phyloP scores from a whole-genome alignment of 2,329 filamentous ascomycete species.

The Thelonectria discophora region DNA sequence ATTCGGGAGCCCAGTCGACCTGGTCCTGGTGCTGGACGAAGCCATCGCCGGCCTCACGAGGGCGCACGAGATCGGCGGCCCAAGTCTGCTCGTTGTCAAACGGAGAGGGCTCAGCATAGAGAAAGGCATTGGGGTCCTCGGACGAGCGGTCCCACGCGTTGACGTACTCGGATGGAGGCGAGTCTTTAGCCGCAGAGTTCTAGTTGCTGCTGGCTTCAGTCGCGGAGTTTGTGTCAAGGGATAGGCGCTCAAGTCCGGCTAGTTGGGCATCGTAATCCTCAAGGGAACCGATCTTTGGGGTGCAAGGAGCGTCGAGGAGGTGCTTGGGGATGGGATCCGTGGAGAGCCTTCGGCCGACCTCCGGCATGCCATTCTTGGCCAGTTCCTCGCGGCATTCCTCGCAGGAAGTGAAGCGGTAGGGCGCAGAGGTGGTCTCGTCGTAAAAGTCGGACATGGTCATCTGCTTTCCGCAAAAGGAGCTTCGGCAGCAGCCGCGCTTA shows the following conservation, averaged over 20 bases:
- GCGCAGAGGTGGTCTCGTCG: neutral
- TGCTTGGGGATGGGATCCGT: neutral
- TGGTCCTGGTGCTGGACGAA: neutral
- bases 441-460: slow-evolving; percentile 6
- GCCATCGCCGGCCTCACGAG: neutral
- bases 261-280: neutral
- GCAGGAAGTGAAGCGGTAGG: slow-evolving; percentile 7
- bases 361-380: too few relatives aligned
- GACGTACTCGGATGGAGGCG: neutral
- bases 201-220: neutral
- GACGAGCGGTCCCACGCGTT: neutral
- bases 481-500: neutral
- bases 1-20: neutral
- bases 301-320: neutral
- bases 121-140: neutral
- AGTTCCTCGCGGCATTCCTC: neutral
- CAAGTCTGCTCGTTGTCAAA: neutral
- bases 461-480: neutral
- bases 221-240: neutral
- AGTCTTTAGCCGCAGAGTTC: neutral
- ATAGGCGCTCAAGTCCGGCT: neutral
- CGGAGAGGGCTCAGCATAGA: neutral
- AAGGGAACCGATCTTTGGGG: neutral
- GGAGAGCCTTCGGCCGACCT: neutral
- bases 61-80: neutral